A percentile compares a stretch with the other conserved stretches of the same genome.
Evolutionary conservation across 208 protist species (phyloP).

Genomic region (Crithidia sp.): DNA sequence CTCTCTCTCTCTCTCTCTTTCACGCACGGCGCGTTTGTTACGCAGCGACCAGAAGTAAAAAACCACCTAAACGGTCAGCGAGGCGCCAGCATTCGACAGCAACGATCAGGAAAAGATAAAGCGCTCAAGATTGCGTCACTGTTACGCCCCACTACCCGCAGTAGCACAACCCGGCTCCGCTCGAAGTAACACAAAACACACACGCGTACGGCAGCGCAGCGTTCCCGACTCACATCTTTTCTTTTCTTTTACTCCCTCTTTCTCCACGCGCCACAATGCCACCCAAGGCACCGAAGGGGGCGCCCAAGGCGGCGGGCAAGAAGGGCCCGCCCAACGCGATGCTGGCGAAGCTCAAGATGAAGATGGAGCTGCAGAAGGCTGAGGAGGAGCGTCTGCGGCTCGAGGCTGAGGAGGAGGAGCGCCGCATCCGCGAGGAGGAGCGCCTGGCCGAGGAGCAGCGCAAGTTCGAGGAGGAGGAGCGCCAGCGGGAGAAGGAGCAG

Average conservation of each 20-base stretch:
- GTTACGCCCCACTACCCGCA: too few relatives aligned
- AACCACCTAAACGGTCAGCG: too few relatives aligned
- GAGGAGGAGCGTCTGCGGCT: constrained; percentile 78
- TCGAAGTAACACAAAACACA: too few relatives aligned
- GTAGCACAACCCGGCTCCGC: too few relatives aligned
- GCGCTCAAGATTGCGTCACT: too few relatives aligned
- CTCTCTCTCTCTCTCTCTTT: too few relatives aligned
- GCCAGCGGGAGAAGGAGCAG: constrained; percentile 68
- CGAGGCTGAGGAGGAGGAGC: constrained; percentile 86
- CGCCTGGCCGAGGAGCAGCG: constrained; percentile 83
- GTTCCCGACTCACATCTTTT: constrained; percentile 1
- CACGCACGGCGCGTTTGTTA: too few relatives aligned
- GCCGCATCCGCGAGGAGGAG: constrained; percentile 82
- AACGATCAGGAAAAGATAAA: too few relatives aligned
- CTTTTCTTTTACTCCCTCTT: neutral
- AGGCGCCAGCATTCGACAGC: too few relatives aligned
- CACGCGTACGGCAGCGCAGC: neutral
- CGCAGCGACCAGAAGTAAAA: too few relatives aligned
- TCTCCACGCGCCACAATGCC: constrained; percentile 58
- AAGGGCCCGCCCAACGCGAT: constrained; percentile 80
- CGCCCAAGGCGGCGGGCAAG: constrained; percentile 73
- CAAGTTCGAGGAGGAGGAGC: constrained; percentile 86
- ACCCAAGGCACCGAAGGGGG: constrained; percentile 78
- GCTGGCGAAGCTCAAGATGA: constrained; percentile 91
- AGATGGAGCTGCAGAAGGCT: constrained; percentile 89